These are phyloP conservation scores for Neofusicoccum kwambonambiense DNA, from an alignment of 2,329 filamentous ascomycete genomes.

Conservation along the genomic window DNA sequence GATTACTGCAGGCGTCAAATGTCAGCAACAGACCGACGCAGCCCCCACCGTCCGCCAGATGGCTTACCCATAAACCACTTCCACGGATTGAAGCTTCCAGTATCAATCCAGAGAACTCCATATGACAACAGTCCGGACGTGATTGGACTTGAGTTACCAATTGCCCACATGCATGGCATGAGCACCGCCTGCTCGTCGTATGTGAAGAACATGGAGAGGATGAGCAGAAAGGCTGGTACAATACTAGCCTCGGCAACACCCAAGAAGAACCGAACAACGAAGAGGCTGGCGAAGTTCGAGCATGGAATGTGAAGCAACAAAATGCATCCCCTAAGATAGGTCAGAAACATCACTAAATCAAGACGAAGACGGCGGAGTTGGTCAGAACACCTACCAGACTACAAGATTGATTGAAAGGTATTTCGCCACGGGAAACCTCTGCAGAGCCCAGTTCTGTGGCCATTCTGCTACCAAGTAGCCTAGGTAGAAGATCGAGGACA, in stretches of 20 bases:
- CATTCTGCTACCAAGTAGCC: slow-evolving; percentile 27
- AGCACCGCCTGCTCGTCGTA: slow-evolving; percentile 34
- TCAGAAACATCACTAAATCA: too few relatives aligned
- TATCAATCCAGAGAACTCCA: slow-evolving; percentile 17
- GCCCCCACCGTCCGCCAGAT: too few relatives aligned
- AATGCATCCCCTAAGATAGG: slow-evolving; percentile 27
- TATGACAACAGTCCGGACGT: slow-evolving; percentile 32
- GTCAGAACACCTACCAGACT: not conserved
- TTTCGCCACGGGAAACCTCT: slow-evolving; percentile 15
- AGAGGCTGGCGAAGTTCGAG: slow-evolving; percentile 34
- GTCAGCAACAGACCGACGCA: too few relatives aligned
- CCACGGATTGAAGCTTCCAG: slow-evolving; percentile 32
- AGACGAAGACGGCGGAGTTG: too few relatives aligned
- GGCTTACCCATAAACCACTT: slow-evolving; percentile 40
- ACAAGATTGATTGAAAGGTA: slow-evolving; percentile 11
- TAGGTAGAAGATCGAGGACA: slow-evolving; percentile 20
- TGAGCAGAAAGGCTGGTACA: slow-evolving; percentile 56
- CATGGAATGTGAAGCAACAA: slow-evolving; percentile 31
- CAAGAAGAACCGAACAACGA: slow-evolving; percentile 60
- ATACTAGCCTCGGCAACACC: slow-evolving; percentile 66
- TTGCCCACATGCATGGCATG: slow-evolving; percentile 38
- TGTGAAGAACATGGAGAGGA: slow-evolving; percentile 49
- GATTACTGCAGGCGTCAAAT: slow-evolving; percentile 23
- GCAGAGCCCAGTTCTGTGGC: slow-evolving; percentile 27
- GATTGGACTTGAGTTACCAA: slow-evolving; percentile 36